Base-by-base conservation (phyloP, 164 flowering plant genomes). In the Platanus orientalis region DNA sequence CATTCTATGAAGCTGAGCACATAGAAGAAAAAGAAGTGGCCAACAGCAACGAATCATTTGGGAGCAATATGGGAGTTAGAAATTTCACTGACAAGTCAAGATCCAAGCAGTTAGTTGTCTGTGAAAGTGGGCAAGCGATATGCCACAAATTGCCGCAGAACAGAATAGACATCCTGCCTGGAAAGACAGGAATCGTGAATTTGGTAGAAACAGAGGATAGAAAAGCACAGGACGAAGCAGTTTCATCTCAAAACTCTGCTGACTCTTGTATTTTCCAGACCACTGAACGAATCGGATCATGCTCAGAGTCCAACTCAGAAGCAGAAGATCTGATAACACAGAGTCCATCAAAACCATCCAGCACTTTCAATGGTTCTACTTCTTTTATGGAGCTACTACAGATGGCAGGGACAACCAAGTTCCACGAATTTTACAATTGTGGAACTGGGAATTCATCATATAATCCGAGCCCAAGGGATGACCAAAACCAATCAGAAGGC, bases 281-380 rank as follows among this genome's bases (percentile, higher is more conserved):
- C 49, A 45, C 49, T 61, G 80, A 74, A 71, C 76, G 71, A 45
- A 51, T 69, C 53, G 72, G 72, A 71, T 82, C 82, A 6, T 75
- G 65, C 63, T 80, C 85, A 39, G 86, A 76, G 13, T 82, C 85
- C 73, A 80, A 80, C 57, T 80, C 84, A 40, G 86, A 84, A 71
- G 74, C 71, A 62, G 88, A 83, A 62, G 81, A 79, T 58, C 68
- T 62, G 56, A 62, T 57, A 20, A 55, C 36, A 59, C 66, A 73
- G 55, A 49, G 42, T 36, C 42, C 42, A 36, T 36, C 42, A 7
- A 36, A 36, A 36, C 42, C 42, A 7, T 32, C 66, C 40, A 66
- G 62, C 45, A 27, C 16, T 36, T 50, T 48, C 26, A 51, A 45
- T 16, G 51, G 34, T 57, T 60, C 57, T 24, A 36, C 63, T 28